Evolutionary conservation across 257 asterid species (phyloP).

Genomic region (Leonotis leonurus): DNA sequence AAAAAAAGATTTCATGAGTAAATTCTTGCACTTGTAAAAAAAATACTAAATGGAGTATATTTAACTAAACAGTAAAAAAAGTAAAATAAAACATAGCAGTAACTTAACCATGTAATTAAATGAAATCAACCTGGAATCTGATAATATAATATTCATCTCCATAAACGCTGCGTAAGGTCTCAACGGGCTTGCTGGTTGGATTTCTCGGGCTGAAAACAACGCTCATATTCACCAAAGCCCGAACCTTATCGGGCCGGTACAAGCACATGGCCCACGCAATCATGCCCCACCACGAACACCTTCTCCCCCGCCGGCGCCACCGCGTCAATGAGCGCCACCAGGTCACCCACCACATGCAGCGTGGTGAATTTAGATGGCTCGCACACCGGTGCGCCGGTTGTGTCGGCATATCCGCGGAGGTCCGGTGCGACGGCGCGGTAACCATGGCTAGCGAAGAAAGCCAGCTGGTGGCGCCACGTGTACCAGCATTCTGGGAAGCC

Average conservation of each 20-base stretch:
- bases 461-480: constrained; percentile 81
- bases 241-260: constrained; percentile 67
- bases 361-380: constrained; percentile 54
- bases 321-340: constrained; percentile 36
- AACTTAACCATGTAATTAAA: too few relatives aligned
- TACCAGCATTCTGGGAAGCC: constrained; percentile 88
- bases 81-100: too few relatives aligned
- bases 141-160: constrained; percentile 63
- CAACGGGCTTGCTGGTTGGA: constrained; percentile 42
- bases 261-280: constrained; percentile 68
- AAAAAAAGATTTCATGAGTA: too few relatives aligned
- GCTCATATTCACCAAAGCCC: constrained; percentile 67
- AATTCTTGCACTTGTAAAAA: too few relatives aligned
- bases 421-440: constrained; percentile 68
- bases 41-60: too few relatives aligned
- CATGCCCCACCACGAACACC: constrained; percentile 82
- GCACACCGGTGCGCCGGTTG: constrained; percentile 33
- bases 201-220: constrained; percentile 45
- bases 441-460: constrained; percentile 49
- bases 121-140: constrained; percentile 92
- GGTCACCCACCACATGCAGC: constrained; percentile 56
- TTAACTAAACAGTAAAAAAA: too few relatives aligned
- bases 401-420: constrained; percentile 78
- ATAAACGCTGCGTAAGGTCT: constrained; percentile 37
- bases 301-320: constrained; percentile 32